A percentile compares a stretch with the other conserved stretches of the same genome.
Evolutionary conservation across 2,329 filamentous ascomycete genomes (phyloP).

Genomic region (Lachnellula cervina): DNA sequence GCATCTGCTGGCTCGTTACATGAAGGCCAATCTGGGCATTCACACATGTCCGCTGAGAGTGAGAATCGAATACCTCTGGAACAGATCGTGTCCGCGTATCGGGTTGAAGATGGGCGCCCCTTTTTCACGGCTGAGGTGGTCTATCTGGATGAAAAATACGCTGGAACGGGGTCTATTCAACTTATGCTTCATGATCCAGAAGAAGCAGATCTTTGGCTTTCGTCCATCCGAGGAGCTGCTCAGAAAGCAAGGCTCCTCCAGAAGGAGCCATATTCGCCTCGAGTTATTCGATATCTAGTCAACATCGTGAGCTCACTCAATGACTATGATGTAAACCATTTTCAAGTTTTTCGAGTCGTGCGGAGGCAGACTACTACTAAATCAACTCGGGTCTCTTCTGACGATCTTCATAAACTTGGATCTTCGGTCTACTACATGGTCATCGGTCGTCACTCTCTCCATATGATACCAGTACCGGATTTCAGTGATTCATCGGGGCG

Average conservation of each 20-base stretch:
- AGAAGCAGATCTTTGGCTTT: conserved; percentile 62
- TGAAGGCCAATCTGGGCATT: conserved; percentile 52
- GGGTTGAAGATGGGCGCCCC: conserved; percentile 61
- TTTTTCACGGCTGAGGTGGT: conserved; percentile 64
- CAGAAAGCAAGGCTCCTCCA: conserved; percentile 49
- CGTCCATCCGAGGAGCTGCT: conserved; percentile 55
- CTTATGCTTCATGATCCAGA: conserved; percentile 60
- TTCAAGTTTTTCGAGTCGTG: conserved; percentile 65
- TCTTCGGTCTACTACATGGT: conserved; percentile 64
- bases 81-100: conserved; percentile 63
- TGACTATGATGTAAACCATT: conserved; percentile 64
- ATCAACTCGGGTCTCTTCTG: conserved; percentile 53
- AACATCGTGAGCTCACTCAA: conserved; percentile 58
- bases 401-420: conserved; percentile 60
- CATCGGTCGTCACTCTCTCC: conserved; percentile 64
- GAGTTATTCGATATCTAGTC: conserved; percentile 57
- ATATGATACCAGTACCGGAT: conserved; percentile 62
- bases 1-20: conserved; percentile 56
- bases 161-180: conserved; percentile 56
- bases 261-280: conserved; percentile 48
- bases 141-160: conserved; percentile 60
- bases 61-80: conserved; percentile 53
- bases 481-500: conserved; percentile 44
- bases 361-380: conserved; percentile 53
- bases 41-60: conserved; percentile 45